A percentile compares a stretch with the other conserved stretches of the same genome.
These are phyloP conservation scores for Triangularia setosa DNA, from an alignment of 2,329 filamentous ascomycete species.

Conservation along the genomic window DNA sequence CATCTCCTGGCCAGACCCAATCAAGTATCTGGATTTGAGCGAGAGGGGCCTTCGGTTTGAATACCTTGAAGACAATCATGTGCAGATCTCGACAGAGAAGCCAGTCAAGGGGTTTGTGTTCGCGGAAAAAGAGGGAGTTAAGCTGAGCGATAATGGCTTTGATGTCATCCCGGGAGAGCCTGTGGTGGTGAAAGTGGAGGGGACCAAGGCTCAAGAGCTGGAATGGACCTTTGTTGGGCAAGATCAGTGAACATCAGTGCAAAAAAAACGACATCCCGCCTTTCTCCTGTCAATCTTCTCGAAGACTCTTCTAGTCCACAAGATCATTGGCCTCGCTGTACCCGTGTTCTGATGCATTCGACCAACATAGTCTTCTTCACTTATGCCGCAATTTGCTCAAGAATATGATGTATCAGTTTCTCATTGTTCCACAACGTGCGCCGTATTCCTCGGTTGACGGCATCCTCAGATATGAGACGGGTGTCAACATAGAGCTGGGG, in stretches of 20 bases:
- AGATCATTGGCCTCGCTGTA: neutral
- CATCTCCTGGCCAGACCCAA: constrained; percentile 57
- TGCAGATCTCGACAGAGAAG: constrained; percentile 35
- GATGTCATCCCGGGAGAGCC: constrained; percentile 50
- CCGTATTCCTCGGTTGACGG: neutral
- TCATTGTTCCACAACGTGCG: neutral
- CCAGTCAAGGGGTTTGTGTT: constrained; percentile 57
- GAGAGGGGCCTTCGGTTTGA: constrained; percentile 38
- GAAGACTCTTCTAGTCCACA: neutral
- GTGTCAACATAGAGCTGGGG: neutral
- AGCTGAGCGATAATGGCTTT: constrained; percentile 54
- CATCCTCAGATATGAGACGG: neutral
- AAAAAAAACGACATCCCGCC: no score
- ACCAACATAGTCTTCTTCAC: neutral
- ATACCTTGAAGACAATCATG: constrained; percentile 23
- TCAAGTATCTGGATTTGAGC: constrained; percentile 55
- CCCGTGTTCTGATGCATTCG: neutral
- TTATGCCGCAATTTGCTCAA: neutral
- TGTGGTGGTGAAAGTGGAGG: neutral
- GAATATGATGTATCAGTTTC: neutral
- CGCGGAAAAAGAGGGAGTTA: constrained; percentile 42
- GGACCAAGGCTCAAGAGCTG: neutral
- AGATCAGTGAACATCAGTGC: neutral
- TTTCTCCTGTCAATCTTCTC: neutral
- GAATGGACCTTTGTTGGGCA: constrained; percentile 5